Conservation (phyloP, 805 yeast genomes). For the Dipodascus albidus region DNA sequence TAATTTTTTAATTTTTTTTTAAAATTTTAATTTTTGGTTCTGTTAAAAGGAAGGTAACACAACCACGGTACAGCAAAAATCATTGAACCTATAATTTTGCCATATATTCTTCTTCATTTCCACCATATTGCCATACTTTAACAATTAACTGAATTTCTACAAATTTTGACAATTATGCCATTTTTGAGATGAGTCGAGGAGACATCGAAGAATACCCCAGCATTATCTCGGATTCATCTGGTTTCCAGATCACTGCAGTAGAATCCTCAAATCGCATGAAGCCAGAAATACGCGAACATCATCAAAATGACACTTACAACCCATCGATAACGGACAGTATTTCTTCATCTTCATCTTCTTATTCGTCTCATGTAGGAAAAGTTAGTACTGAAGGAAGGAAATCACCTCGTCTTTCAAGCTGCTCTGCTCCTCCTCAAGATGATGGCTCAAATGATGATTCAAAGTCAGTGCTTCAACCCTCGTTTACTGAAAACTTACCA, state of each 20-base stretch:
- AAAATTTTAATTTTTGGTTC: not conserved
- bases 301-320: not conserved
- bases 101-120: not conserved
- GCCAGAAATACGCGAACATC: not conserved
- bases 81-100: not conserved
- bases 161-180: not conserved
- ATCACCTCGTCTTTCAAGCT: not conserved
- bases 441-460: too few species aligned
- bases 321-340: not conserved
- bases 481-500: too few species aligned
- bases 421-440: not conserved
- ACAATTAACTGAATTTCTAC: too few species aligned
- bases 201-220: not conserved
- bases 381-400: too few species aligned
- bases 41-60: not conserved
- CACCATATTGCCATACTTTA: too few species aligned
- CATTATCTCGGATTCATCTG: not conserved
- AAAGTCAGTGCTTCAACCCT: too few species aligned
- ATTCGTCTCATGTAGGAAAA: not conserved
- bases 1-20: too few species aligned
- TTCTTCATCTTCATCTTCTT: not conserved
- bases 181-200: not conserved
- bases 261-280: constrained; percentile 1
- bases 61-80: not conserved
- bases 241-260: not conserved